These are phyloP conservation scores for Chalaropsis ovoidea DNA, from an alignment of 2,329 filamentous ascomycete species.

Conservation along the genomic window DNA sequence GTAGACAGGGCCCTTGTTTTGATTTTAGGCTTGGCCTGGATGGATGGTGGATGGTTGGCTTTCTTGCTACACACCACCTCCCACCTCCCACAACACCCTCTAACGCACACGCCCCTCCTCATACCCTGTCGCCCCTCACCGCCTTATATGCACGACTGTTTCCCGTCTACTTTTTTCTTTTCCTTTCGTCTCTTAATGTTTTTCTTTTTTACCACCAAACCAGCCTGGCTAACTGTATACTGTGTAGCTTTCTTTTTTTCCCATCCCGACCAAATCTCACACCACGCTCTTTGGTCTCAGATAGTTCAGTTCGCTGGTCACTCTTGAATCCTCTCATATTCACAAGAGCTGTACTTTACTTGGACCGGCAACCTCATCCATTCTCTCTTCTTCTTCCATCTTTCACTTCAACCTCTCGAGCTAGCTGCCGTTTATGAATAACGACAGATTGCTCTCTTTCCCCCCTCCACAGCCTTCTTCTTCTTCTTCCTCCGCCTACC, in stretches of 20 bases:
- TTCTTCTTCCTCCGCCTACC: conserved; percentile 58
- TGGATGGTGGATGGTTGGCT: conserved; percentile 1
- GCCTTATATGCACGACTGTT: conserved; percentile 12
- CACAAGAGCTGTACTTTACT: conserved; percentile 1
- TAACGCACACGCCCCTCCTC: conserved; percentile 2
- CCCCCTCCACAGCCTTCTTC: conserved; percentile 57
- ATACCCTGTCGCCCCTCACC: conserved; percentile 11
- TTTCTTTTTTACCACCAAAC: neutral
- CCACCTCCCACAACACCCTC: neutral
- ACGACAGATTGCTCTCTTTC: conserved; percentile 62
- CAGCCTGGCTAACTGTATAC: conserved; percentile 10
- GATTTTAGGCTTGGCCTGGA: conserved; percentile 4
- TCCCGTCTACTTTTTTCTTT: conserved; percentile 11
- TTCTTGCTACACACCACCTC: neutral
- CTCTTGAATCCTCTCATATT: conserved; percentile 7
- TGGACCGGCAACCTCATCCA: neutral
- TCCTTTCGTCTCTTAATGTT: conserved; percentile 5
- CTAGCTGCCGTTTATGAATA: conserved; percentile 50
- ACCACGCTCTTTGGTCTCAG: conserved; percentile 2
- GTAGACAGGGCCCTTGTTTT: conserved; percentile 8
- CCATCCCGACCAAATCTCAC: neutral
- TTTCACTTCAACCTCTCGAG: neutral
- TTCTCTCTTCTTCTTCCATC: neutral
- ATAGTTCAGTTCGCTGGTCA: neutral
- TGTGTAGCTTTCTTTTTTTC: neutral